Evolutionary conservation across 2,329 filamentous ascomycete species (phyloP).

Genomic region (Gaeumannomyces tritici): DNA sequence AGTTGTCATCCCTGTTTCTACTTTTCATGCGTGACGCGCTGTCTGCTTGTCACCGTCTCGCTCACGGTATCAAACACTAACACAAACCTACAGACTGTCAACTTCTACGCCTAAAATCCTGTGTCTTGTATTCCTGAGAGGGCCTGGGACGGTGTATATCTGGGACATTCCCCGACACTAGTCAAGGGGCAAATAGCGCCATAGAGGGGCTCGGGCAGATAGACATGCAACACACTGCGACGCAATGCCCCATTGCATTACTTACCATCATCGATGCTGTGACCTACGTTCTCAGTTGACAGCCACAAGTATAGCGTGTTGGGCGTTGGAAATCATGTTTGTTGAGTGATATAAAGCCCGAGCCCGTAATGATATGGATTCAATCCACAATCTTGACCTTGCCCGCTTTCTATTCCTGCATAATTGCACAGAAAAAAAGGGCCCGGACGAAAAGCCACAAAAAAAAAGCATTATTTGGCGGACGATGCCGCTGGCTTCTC

Average conservation of each 20-base stretch:
- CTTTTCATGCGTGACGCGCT: neutral
- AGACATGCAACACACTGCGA: neutral
- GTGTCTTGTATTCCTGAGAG: neutral
- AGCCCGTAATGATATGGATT: too few relatives aligned
- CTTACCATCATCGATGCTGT: too few relatives aligned
- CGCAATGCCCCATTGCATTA: neutral
- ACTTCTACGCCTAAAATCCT: constrained; percentile 38
- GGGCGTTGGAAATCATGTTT: too few relatives aligned
- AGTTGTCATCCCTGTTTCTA: constrained; percentile 19
- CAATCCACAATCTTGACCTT: too few relatives aligned
- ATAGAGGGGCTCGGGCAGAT: neutral
- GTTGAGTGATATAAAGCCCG: too few relatives aligned
- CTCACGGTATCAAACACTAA: constrained; percentile 13
- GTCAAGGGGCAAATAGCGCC: neutral
- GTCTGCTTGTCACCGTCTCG: neutral
- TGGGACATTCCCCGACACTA: neutral
- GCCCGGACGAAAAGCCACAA: too few relatives aligned
- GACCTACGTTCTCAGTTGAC: too few relatives aligned
- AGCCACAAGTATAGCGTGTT: too few relatives aligned
- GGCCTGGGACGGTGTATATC: neutral
- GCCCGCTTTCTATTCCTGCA: too few relatives aligned
- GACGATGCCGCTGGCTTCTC: too few relatives aligned
- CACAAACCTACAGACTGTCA: constrained; percentile 37
- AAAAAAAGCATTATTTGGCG: too few relatives aligned
- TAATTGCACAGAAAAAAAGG: too few relatives aligned